Evolutionary conservation across 768 basidiomycete genomes (phyloP), one percentile per base, ranked within the genome.

Genomic region (Boletus huronensis): DNA sequence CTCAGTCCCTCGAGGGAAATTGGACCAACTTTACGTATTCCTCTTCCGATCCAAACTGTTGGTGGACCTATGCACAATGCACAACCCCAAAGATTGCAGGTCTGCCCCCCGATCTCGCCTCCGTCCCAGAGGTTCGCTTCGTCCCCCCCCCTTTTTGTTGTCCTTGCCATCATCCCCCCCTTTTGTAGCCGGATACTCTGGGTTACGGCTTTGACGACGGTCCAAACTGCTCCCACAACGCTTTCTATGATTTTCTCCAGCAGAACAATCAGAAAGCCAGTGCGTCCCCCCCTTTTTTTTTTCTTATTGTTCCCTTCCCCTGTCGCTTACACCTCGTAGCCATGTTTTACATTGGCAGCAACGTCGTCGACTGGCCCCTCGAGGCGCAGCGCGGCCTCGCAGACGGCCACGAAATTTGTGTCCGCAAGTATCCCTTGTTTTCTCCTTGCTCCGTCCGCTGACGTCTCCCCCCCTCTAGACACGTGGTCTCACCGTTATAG

Each of bases 121-220:
- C 55, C n/a, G 73, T 78, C 21, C 81, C 83, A 7, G 82, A 84
- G 72, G 82, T 64, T 1, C 76, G 9, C 29, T 49, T 10, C 10
- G 6, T n/a, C n/a, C n/a, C n/a, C n/a, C 25, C 29, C 17, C 3
- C 13, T 11, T 19, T 11, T n/a, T n/a, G n/a, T n/a, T n/a, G n/a
- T n/a, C n/a, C n/a, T n/a, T n/a, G n/a, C n/a, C n/a, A n/a, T n/a
- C n/a, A n/a, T n/a, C n/a, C n/a, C n/a, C n/a, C 34, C 6, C 8
- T 5, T 4, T 10, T n/a, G 5, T 32, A 60, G 81, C 83, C 84
- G 31, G 62, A 67, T 10, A 82, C 82, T 2, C 68, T 83, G 17
- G 84, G 82, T 1, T 84, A 80, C 43, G 81, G 76, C 3, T 85
- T 85, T 54, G 84, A 85, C 54, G 83, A 85, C 55, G 84, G 84